A percentile compares a stretch with the other conserved stretches of the same genome.
Conservation (phyloP, 305 asterid genomes). For the Stenogyne calaminthoides region DNA sequence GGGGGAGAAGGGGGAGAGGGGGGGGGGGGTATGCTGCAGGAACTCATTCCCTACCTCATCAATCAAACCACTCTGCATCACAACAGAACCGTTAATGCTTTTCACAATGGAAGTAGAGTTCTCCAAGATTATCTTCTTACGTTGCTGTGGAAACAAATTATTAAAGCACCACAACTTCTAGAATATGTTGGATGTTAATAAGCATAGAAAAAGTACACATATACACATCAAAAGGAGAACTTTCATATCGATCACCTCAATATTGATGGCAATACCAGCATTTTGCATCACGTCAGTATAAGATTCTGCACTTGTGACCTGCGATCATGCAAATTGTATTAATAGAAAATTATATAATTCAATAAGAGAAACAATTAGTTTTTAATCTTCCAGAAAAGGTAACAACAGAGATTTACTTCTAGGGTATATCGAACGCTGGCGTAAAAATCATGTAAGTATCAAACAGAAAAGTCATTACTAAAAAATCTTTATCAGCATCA, state of each 20-base stretch:
- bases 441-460: neutral
- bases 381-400: constrained; percentile 14
- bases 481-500: constrained; percentile 6
- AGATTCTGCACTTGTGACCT: constrained; percentile 83
- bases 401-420: neutral
- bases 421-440: neutral
- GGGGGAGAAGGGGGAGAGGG: neutral
- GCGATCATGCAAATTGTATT: constrained; percentile 24
- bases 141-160: constrained; percentile 51
- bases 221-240: neutral
- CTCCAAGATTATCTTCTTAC: constrained; percentile 72
- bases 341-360: constrained; percentile 13
- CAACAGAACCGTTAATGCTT: constrained; percentile 63
- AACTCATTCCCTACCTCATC: constrained; percentile 63
- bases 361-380: constrained; percentile 20
- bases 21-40: constrained; percentile 10
- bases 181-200: constrained; percentile 6
- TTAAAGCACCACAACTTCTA: constrained; percentile 18
- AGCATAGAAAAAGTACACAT: neutral
- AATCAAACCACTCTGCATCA: constrained; percentile 69
- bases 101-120: constrained; percentile 58
- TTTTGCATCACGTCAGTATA: constrained; percentile 63
- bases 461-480: neutral
- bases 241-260: constrained; percentile 57
- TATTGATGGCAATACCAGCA: constrained; percentile 70